A percentile compares a stretch with the other conserved stretches of the same genome.
These are phyloP conservation scores for Xeromyces bisporus DNA, from an alignment of 495 filamentous ascomycete species.

Conservation along the genomic window DNA sequence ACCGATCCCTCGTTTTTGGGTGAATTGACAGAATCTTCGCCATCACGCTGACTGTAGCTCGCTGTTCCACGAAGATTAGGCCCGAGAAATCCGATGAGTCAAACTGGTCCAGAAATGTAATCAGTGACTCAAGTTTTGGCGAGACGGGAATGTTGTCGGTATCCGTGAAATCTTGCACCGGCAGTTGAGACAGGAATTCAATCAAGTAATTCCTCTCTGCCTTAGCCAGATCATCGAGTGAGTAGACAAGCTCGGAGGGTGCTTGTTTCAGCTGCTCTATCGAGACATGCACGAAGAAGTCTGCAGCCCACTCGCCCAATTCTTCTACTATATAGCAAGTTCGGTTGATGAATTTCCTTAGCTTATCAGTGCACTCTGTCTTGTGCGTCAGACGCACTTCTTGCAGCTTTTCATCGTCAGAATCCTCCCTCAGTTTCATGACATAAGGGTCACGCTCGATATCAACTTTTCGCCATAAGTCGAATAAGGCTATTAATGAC, in stretches of 20 bases:
- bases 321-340: slow-evolving; percentile 34
- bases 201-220: slow-evolving; percentile 48
- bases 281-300: slow-evolving; percentile 49
- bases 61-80: slow-evolving; percentile 63
- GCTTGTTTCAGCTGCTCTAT: slow-evolving; percentile 27
- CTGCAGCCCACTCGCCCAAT: slow-evolving; percentile 57
- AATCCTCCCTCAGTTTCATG: slow-evolving; percentile 24
- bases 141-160: slow-evolving; percentile 19
- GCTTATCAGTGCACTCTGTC: slow-evolving; percentile 47
- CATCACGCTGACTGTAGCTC: slow-evolving; percentile 52
- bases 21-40: slow-evolving; percentile 46
- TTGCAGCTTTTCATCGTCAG: slow-evolving; percentile 19
- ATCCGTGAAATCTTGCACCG: slow-evolving; percentile 12
- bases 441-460: slow-evolving; percentile 59
- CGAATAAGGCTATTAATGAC: slow-evolving; percentile 7
- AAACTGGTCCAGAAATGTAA: slow-evolving; percentile 33
- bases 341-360: slow-evolving; percentile 37
- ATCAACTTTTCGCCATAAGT: slow-evolving; percentile 14
- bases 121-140: slow-evolving; percentile 35
- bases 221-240: slow-evolving; percentile 19
- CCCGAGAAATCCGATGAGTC: slow-evolving; percentile 37
- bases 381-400: slow-evolving; percentile 31
- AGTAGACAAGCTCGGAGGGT: slow-evolving; percentile 13
- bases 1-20: slow-evolving; percentile 36
- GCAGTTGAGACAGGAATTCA: slow-evolving; percentile 29